phyloP scores from a whole-genome alignment of 2,329 filamentous ascomycete genomes.

The Acephala macrosclerotiorum region DNA sequence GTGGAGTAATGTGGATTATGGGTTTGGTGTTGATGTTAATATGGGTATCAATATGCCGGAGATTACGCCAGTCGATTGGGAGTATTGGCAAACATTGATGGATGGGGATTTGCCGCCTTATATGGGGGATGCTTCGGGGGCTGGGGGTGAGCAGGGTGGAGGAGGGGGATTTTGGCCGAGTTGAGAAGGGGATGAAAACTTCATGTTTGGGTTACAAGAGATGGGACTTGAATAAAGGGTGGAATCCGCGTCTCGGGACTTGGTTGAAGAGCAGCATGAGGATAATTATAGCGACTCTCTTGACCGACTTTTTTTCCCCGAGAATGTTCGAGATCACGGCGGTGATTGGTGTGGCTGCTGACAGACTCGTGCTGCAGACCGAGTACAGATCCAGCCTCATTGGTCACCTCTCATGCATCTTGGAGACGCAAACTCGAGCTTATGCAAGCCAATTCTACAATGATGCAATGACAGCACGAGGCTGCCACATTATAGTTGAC shows the following conservation, averaged over 20 bases:
- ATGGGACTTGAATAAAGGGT: no score
- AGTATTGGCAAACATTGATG: constrained; percentile 43
- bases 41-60: constrained; percentile 36
- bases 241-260: no score
- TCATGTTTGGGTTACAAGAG: background rate
- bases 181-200: background rate
- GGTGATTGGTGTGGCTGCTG: background rate
- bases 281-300: no score
- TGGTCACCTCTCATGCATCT: background rate
- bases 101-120: constrained; percentile 39
- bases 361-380: background rate
- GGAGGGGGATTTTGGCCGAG: background rate
- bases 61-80: constrained; percentile 40
- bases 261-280: no score
- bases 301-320: no score
- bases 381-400: background rate
- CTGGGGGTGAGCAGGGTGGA: background rate
- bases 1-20: constrained; percentile 16
- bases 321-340: background rate
- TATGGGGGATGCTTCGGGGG: constrained; percentile 12
- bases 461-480: constrained; percentile 22
- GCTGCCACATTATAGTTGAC: constrained; percentile 18
- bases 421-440: background rate
- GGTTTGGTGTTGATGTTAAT: constrained; percentile 26
- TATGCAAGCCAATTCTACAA: constrained; percentile 28